Base-by-base conservation (phyloP, 805 yeast species). In the Spathaspora passalidarum region DNA sequence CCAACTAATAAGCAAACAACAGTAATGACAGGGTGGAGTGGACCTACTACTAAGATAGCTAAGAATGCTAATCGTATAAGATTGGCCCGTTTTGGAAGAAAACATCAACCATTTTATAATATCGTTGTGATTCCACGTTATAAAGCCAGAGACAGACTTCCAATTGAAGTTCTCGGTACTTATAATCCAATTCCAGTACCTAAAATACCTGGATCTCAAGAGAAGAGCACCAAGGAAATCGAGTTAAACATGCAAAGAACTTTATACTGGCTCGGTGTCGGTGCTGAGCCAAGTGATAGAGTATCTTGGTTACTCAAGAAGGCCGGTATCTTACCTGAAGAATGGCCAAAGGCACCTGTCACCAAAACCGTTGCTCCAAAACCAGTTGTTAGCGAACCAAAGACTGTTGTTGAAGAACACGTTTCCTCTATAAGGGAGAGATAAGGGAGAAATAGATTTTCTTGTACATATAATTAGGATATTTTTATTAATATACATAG, bases 261-360 rank as follows among this genome's bases (percentile, higher is more conserved):
- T 4, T 89, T 89, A 64, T 94, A 94, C 67, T 94, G 99, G 99
- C 71, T 94, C 29, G 96, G 97, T 57, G 96, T 89, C 16, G 99
- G 99, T 10, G 98, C 98, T 1, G 96, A 88, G 62, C 96, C 97
- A 5, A 82, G 92, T 19, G 90, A 86, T 38, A 73, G 94, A 3
- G 96, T 92, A 10, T 77, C 81, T 2, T 81, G 81, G 53, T 69
- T 94, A 43, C 79, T 94, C 62, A 83, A 81, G 60, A 88, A 84
- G 63, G 89, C 87, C 38, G 90, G 96, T 49, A 78, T 80, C 46
- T 78, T 81, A 45, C 78, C 79, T 23, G 76, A 73, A 45, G 73
- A 73, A 50, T 80, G 84, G 85, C 84, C 84, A 41, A 60, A 73
- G 56, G 40, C 14, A 36, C 13, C 23, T 10, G 23, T 19, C 3